A percentile compares a stretch with the other conserved stretches of the same genome.
These are phyloP conservation scores for Sicyos edulis DNA, from an alignment of 306 rosid genomes.

Conservation along the genomic window DNA sequence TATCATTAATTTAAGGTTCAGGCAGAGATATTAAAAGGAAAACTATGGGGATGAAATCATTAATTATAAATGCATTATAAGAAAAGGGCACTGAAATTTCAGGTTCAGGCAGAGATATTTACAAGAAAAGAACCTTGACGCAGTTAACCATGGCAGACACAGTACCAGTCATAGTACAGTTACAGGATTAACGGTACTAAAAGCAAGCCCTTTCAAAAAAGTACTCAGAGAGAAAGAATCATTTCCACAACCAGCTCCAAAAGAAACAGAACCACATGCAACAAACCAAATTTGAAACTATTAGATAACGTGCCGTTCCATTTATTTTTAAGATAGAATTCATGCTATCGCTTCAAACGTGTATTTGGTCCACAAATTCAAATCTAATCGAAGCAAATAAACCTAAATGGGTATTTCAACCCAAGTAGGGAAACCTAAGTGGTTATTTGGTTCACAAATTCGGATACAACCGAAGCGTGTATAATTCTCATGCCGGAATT, in stretches of 20 bases:
- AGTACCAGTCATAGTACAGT: neutral
- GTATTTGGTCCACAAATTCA: too few relatives aligned
- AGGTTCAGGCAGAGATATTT: neutral
- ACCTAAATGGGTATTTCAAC: too few relatives aligned
- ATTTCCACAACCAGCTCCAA: neutral
- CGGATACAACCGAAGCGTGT: too few relatives aligned
- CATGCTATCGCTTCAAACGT: too few relatives aligned
- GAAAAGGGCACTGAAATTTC: neutral
- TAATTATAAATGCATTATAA: neutral
- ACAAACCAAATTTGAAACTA: neutral
- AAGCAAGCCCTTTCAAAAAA: neutral
- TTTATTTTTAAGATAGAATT: too few relatives aligned
- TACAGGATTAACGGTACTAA: neutral
- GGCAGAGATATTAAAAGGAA: too few relatives aligned
- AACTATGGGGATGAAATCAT: neutral
- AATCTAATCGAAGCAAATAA: too few relatives aligned
- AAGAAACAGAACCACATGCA: neutral
- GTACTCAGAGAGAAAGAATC: neutral
- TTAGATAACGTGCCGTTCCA: too few relatives aligned
- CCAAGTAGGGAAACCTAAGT: too few relatives aligned
- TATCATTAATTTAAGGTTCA: too few relatives aligned
- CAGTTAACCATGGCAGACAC: slow-evolving; percentile 5
- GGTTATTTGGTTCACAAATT: too few relatives aligned
- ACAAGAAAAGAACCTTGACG: neutral
- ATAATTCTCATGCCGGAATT: too few relatives aligned